Conservation (phyloP, 1,284 basidiomycete species). For the Ceraceosorus bombacis region DNA sequence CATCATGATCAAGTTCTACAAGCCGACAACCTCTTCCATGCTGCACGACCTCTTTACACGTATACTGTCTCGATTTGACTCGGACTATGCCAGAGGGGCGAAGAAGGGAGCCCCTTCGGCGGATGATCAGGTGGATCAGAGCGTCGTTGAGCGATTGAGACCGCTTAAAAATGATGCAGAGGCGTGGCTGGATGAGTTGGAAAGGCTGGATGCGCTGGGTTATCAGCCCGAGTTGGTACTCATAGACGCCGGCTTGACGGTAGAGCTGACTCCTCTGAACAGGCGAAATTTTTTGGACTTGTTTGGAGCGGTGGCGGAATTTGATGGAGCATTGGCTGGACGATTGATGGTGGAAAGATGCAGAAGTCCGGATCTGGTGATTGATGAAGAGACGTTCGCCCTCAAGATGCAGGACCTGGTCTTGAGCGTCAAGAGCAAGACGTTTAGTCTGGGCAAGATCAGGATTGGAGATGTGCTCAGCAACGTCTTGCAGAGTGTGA, state of each 20-base stretch:
- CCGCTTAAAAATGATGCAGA: slow-evolving; percentile 55
- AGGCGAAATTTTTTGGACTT: slow-evolving; percentile 90
- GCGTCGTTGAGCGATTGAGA: slow-evolving; percentile 64
- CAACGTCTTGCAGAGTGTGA: slow-evolving; percentile 77
- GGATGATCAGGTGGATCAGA: slow-evolving; percentile 51
- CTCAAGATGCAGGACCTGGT: slow-evolving; percentile 95
- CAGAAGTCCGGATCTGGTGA: slow-evolving; percentile 78
- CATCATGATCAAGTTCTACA: slow-evolving; percentile 93
- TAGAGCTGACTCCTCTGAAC: slow-evolving; percentile 71
- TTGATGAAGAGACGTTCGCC: slow-evolving; percentile 89
- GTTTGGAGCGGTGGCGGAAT: slow-evolving; percentile 88
- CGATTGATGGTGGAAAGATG: slow-evolving; percentile 94
- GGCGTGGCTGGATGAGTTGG: slow-evolving; percentile 67
- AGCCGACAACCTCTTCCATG: slow-evolving; percentile 55
- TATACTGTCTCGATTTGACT: slow-evolving; percentile 41
- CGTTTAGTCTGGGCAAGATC: slow-evolving; percentile 89
- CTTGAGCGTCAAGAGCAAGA: slow-evolving; percentile 85
- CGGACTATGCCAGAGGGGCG: slow-evolving; percentile 36
- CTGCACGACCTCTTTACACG: slow-evolving; percentile 32
- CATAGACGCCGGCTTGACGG: slow-evolving; percentile 91
- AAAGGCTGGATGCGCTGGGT: slow-evolving; percentile 61
- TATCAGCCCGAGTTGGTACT: slow-evolving; percentile 92
- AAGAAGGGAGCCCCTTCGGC: slow-evolving; percentile 51
- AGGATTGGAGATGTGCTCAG: slow-evolving; percentile 88
- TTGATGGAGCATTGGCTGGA: slow-evolving; percentile 90